Conservation (phyloP, 257 asterid genomes). For the Prunella vulgaris region DNA sequence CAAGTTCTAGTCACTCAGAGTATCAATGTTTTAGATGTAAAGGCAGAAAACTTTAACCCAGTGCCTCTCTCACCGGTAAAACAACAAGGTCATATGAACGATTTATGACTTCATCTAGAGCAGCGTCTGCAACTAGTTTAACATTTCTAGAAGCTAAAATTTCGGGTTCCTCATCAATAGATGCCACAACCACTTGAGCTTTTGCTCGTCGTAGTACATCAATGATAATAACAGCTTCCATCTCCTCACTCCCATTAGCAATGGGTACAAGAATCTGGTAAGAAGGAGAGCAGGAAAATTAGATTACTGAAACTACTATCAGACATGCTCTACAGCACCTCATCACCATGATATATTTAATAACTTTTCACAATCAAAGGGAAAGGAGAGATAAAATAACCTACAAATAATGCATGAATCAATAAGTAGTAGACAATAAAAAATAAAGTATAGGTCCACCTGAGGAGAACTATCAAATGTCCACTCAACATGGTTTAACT, state of each 20-base stretch:
- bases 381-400: background rate
- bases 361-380: background rate
- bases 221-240: conserved; percentile 85
- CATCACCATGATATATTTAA: background rate
- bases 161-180: conserved; percentile 67
- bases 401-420: background rate
- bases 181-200: conserved; percentile 84
- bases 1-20: background rate
- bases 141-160: conserved; percentile 88
- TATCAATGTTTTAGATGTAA: background rate
- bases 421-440: background rate
- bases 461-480: conserved; percentile 48
- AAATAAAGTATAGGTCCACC: conserved; percentile 38
- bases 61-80: conserved; percentile 58
- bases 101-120: conserved; percentile 62
- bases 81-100: conserved; percentile 71
- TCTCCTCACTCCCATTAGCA: conserved; percentile 93
- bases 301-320: background rate
- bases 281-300: background rate
- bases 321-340: background rate
- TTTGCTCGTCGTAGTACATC: conserved; percentile 91
- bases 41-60: background rate
- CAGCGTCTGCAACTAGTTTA: conserved; percentile 79
- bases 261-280: conserved; percentile 91
- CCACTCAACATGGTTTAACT: conserved; percentile 76